Base-by-base conservation (phyloP, 2,329 filamentous ascomycete species). In the Phyllosticta citribraziliensis region DNA sequence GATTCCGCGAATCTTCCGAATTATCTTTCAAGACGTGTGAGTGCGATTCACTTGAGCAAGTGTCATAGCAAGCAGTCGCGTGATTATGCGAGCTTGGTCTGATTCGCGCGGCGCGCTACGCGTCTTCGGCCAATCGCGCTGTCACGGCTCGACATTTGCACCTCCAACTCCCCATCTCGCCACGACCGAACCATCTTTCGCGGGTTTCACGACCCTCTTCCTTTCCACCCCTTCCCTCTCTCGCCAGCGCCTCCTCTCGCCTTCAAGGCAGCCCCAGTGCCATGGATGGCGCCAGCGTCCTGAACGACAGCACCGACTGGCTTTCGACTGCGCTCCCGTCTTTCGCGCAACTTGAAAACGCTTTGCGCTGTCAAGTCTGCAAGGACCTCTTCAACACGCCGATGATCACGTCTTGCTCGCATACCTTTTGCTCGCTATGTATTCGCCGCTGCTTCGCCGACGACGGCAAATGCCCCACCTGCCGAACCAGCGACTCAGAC, bases 351-450 rank as follows among this genome's bases (percentile, higher is more conserved):
- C 84, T 99, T 64, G 94, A 99, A 70, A 86, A 88, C 63, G 86
- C 91, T 2, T 80, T 99, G 20, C 89, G 94, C 67, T 99, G 94
- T 75, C 90, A 97, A 74, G 89, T 99, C 63, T 99, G 94, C 83
- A 97, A 97, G 73, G 95, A 99, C 74, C 96, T 97, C 75, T 97
- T 89, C 78, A 85, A 85, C 64, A 96, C 91, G 57, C 94, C 94
- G 0, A 94, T 99, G 84, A 87, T 97, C 64, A 99, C 94, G 0
- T 89, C 89, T 1, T 99, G 94, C 76, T 88, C 85, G 59, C 94
- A 99, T 72, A 97, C 94, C 0, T 99, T 99, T 71, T 99, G 94
- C 79, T 97, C 93, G 6, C 78, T 96, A 59, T 99, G 94, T 73
- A 97, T 99, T 72, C 88, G 94, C 30, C 83, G 92, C 64, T 91